Evolutionary conservation across 192 early-diverging fungal genomes (phyloP).

Genomic region (Linnemannia zychae): DNA sequence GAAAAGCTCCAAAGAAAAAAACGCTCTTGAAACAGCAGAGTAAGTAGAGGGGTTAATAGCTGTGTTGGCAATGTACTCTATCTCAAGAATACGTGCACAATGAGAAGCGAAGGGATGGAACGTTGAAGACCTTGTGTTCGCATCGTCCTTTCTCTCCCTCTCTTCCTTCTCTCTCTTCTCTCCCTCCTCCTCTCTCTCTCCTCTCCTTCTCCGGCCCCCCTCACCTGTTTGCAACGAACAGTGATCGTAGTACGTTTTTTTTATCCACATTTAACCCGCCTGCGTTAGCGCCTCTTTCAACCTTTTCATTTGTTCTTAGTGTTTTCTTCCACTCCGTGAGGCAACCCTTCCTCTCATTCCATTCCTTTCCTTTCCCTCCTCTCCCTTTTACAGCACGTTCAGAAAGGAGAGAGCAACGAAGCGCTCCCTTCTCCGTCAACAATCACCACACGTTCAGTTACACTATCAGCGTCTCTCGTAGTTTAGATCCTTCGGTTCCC

Average conservation of each 20-base stretch:
- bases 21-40: too few species aligned
- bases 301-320: neutral
- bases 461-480: neutral
- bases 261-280: neutral
- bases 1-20: too few species aligned
- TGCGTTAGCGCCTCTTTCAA: neutral
- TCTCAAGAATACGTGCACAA: too few species aligned
- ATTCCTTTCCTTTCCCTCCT: neutral
- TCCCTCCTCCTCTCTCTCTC: too few species aligned
- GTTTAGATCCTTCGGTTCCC: neutral
- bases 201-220: too few species aligned
- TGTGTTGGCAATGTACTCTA: too few species aligned
- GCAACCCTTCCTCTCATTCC: neutral
- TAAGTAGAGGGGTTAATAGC: too few species aligned
- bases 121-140: neutral
- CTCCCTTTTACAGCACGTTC: neutral
- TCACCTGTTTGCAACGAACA: conserved; percentile 1
- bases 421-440: neutral
- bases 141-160: neutral
- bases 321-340: neutral
- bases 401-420: neutral
- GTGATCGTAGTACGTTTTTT: neutral
- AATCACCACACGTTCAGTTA: neutral
- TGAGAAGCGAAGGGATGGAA: too few species aligned
- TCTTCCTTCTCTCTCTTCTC: neutral